phyloP scores from a whole-genome alignment of 2,329 filamentous ascomycete species.

The Atkinsonella hypoxylon region DNA sequence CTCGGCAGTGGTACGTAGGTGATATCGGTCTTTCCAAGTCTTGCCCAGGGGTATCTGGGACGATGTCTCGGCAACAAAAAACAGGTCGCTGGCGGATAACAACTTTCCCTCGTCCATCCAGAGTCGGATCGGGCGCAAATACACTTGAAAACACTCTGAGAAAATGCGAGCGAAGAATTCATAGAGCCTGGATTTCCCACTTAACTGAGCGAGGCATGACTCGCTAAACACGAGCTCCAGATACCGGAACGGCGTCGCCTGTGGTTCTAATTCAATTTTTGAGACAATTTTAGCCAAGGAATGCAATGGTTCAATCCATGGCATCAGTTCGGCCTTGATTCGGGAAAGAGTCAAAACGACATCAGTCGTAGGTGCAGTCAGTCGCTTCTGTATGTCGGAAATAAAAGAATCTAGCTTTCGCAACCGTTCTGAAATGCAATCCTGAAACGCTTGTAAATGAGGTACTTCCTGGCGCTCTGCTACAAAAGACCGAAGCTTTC shows the following conservation, averaged over 20 bases:
- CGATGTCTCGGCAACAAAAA: slow-evolving; percentile 58
- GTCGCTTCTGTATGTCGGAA: slow-evolving; percentile 45
- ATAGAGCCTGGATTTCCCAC: slow-evolving; percentile 51
- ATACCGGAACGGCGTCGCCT: slow-evolving; percentile 52
- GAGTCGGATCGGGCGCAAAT: slow-evolving; percentile 62
- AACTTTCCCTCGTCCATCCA: slow-evolving; percentile 81
- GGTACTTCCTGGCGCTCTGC: slow-evolving; percentile 35
- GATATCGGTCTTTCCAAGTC: slow-evolving; percentile 68
- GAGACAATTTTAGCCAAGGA: slow-evolving; percentile 50
- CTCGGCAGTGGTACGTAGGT: slow-evolving; percentile 47
- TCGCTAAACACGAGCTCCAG: slow-evolving; percentile 68
- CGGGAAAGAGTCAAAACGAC: slow-evolving; percentile 55
- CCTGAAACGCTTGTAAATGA: slow-evolving; percentile 60
- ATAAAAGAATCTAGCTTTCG: slow-evolving; percentile 45
- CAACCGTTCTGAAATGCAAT: slow-evolving; percentile 46
- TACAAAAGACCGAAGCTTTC: slow-evolving; percentile 32
- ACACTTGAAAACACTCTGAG: slow-evolving; percentile 70
- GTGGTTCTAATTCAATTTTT: slow-evolving; percentile 37
- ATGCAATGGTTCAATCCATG: slow-evolving; percentile 41
- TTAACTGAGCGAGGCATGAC: slow-evolving; percentile 56
- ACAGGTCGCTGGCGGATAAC: slow-evolving; percentile 50
- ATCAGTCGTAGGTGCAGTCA: slow-evolving; percentile 40
- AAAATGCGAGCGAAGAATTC: slow-evolving; percentile 56
- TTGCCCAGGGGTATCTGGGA: slow-evolving; percentile 46
- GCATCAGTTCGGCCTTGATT: slow-evolving; percentile 44